phyloP scores from a whole-genome alignment of 2,329 filamentous ascomycete genomes.

The Pseudocercospora pini-densiflorae region DNA sequence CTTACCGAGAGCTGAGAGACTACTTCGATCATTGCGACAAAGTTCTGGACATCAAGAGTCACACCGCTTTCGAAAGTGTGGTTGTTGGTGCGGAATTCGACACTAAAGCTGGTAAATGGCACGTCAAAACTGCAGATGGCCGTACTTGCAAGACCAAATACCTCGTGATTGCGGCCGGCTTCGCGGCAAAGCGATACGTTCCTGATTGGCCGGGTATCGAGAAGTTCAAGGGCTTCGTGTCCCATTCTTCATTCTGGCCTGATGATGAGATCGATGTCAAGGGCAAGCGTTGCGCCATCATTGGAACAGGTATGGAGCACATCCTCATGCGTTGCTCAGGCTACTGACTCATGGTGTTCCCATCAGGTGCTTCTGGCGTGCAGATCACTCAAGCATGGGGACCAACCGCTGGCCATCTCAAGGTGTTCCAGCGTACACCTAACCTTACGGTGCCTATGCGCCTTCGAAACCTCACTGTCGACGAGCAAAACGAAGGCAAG shows the following conservation, averaged over 20 bases:
- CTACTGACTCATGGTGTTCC: conserved; percentile 14
- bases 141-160: conserved; percentile 57
- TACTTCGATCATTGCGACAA: conserved; percentile 67
- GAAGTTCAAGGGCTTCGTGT: conserved; percentile 45
- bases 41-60: conserved; percentile 60
- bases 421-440: conserved; percentile 28
- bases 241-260: conserved; percentile 50
- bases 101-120: conserved; percentile 54
- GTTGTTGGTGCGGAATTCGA: conserved; percentile 61
- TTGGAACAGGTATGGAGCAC: conserved; percentile 35
- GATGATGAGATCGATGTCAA: conserved; percentile 27
- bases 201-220: conserved; percentile 44
- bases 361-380: conserved; percentile 47
- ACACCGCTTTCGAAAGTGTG: conserved; percentile 57
- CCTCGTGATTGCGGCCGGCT: conserved; percentile 57
- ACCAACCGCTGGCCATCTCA: conserved; percentile 23
- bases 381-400: conserved; percentile 39
- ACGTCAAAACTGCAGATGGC: conserved; percentile 57
- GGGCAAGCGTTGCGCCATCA: conserved; percentile 46
- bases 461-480: conserved; percentile 56
- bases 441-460: conserved; percentile 40
- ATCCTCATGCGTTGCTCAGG: neutral
- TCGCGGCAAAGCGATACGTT: conserved; percentile 46
- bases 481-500: conserved; percentile 56
- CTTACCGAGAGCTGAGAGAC: conserved; percentile 50